Evolutionary conservation across 768 basidiomycete genomes (phyloP).

Genomic region (Boletus rubroflammeus): DNA sequence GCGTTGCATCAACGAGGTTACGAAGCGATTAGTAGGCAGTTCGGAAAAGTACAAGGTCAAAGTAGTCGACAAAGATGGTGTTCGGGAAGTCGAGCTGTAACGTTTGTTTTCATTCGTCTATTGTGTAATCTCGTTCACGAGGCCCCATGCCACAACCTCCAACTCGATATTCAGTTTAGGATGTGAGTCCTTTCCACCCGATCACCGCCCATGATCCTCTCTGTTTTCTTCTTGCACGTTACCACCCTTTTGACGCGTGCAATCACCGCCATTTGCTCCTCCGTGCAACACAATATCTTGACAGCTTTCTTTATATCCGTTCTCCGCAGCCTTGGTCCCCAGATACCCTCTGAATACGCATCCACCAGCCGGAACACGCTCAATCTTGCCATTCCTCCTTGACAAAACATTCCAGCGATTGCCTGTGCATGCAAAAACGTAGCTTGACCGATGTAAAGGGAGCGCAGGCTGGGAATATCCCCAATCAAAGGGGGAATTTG

Average conservation of each 20-base stretch:
- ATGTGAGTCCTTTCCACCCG: constrained; percentile 33
- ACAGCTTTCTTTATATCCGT: constrained; percentile 44
- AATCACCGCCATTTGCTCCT: constrained; percentile 17
- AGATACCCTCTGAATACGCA: constrained; percentile 53
- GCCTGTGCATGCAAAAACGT: constrained; percentile 41
- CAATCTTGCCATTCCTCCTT: constrained; percentile 24
- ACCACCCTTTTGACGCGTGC: constrained; percentile 40
- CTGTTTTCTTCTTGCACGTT: constrained; percentile 48
- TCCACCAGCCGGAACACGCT: constrained; percentile 46
- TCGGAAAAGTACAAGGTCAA: constrained; percentile 85
- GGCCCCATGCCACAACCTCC: not conserved
- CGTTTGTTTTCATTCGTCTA: not conserved
- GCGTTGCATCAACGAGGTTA: constrained; percentile 85
- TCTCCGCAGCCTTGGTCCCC: constrained; percentile 51
- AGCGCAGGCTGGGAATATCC: constrained; percentile 36
- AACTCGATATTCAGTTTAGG: constrained; percentile 13
- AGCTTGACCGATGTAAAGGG: constrained; percentile 49
- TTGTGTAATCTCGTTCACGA: constrained; percentile 4
- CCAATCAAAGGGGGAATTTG: constrained; percentile 32
- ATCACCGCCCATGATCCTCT: constrained; percentile 53
- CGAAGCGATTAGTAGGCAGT: constrained; percentile 77
- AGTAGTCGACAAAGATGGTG: constrained; percentile 88
- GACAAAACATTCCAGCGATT: constrained; percentile 37
- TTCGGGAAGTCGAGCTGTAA: constrained; percentile 74
- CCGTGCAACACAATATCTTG: constrained; percentile 3